Conservation (phyloP, 495 filamentous ascomycete species). For the Physcia stellaris region DNA sequence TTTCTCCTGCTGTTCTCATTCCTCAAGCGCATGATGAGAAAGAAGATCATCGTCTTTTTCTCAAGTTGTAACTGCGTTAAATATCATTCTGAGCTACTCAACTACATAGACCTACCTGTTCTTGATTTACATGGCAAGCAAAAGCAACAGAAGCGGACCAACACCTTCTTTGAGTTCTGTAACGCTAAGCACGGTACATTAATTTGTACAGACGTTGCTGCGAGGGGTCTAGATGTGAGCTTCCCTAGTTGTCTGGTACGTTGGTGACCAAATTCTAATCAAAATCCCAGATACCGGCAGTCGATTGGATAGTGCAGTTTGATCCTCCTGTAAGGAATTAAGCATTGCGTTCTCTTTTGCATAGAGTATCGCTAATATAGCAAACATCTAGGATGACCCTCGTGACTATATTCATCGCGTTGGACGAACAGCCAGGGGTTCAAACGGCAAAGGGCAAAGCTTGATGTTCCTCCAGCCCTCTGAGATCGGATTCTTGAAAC, state of each 20-base stretch:
- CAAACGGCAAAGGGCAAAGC: slow-evolving; percentile 66
- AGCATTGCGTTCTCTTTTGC: no score
- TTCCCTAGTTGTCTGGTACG: no score
- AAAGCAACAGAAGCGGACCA: slow-evolving; percentile 94
- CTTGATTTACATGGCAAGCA: slow-evolving; percentile 69
- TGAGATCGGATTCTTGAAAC: slow-evolving; percentile 83
- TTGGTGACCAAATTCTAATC: no score
- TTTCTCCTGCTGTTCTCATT: slow-evolving; percentile 94
- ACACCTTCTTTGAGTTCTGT: slow-evolving; percentile 97
- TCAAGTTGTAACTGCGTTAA: slow-evolving; percentile 89
- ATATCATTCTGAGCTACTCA: slow-evolving; percentile 58
- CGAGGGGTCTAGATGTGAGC: slow-evolving; percentile 74
- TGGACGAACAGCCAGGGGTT: slow-evolving; percentile 82
- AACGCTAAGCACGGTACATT: slow-evolving; percentile 83
- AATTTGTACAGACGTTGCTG: slow-evolving; percentile 94
- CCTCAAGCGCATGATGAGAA: slow-evolving; percentile 76
- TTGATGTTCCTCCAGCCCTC: slow-evolving; percentile 86
- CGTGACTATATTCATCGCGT: slow-evolving; percentile 94
- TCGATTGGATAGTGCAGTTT: slow-evolving; percentile 94
- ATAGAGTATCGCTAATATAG: no score
- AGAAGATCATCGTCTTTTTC: slow-evolving; percentile 97
- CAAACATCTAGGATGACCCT: no score
- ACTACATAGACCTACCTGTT: slow-evolving; percentile 94
- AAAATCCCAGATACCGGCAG: slow-evolving; percentile 64
- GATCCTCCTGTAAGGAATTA: no score